Evolutionary conservation across 257 asterid genomes (phyloP), one percentile per base, ranked within the genome.

Genomic region (Solanum rostratum): DNA sequence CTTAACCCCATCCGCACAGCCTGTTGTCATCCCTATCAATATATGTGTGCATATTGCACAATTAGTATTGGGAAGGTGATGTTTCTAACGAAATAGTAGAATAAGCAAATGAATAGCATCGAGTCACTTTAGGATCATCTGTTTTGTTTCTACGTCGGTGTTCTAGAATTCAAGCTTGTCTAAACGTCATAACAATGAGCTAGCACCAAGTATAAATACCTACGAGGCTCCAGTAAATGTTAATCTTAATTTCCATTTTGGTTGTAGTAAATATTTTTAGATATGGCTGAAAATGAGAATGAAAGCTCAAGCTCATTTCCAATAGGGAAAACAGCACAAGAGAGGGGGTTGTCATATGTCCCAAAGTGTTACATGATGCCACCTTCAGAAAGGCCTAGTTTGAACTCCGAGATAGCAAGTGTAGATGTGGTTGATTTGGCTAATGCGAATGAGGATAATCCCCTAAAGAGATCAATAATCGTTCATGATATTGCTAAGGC

Each of bases 251-350:
- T 65, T 30, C 13, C 50, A 68, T 1, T 68, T 37, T 68, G 3
- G 8, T 1, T 68, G 6, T 19, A 18, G 78, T 20, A 33, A 33
- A 3, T 33, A 33, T 33, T 33, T 68, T 37, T 14, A 19, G 24
- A 68, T 2, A 57, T 68, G 78, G 12, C 12, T 1, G 50, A 4
- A 4, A 50, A 2, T 10, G 78, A 68, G 2, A 37, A 68, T 68
- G 89, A 87, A 84, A 60, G 84, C 79, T 89, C 89, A 2, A 76
- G 60, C 54, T 43, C 88, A 24, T 90, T 85, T 29, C 91, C 87
- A 0, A 85, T 82, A 20, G 95, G 92, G 1, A 60, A 86, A 84
- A 87, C 87, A 15, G 89, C 92, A 1, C 91, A 88, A 79, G 93
- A 91, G 68, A 87, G 45, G 15, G 90, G 89, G 12, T 57, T 89